Evolutionary conservation across 2,329 filamentous ascomycete genomes (phyloP).

Genomic region (Chaetomiaceae sp.): DNA sequence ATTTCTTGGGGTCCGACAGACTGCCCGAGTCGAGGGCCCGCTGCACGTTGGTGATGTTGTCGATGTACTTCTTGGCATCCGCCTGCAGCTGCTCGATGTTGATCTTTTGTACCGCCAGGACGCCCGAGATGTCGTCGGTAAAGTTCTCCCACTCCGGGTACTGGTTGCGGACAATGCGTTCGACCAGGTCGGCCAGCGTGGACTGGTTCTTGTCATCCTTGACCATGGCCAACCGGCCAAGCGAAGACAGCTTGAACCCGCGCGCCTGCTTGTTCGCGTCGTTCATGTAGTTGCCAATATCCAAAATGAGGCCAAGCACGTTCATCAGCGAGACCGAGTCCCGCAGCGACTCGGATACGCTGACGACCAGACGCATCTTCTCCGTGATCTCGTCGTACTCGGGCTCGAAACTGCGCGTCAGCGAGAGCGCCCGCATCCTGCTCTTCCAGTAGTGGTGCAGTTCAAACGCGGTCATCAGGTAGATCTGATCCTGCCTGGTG

Average conservation of each 20-base stretch:
- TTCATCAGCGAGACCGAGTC: slow-evolving; percentile 95
- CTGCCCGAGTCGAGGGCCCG: slow-evolving; percentile 88
- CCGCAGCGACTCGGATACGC: slow-evolving; percentile 80
- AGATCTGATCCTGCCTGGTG: slow-evolving; percentile 93
- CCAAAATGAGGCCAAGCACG: slow-evolving; percentile 88
- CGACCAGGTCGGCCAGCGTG: slow-evolving; percentile 90
- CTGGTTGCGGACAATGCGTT: slow-evolving; percentile 92
- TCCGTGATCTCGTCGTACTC: slow-evolving; percentile 90
- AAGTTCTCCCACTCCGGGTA: slow-evolving; percentile 95
- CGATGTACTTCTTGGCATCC: slow-evolving; percentile 88
- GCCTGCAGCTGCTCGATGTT: slow-evolving; percentile 87
- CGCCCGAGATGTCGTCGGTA: slow-evolving; percentile 73
- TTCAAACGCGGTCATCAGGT: slow-evolving; percentile 87
- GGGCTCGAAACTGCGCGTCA: slow-evolving; percentile 76
- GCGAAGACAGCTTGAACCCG: slow-evolving; percentile 95
- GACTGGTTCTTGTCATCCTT: slow-evolving; percentile 99
- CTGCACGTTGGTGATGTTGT: slow-evolving; percentile 92
- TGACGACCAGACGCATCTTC: slow-evolving; percentile 81
- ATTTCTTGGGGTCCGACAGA: slow-evolving; percentile 92
- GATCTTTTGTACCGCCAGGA: slow-evolving; percentile 77
- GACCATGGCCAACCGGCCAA: slow-evolving; percentile 90
- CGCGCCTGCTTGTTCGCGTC: slow-evolving; percentile 97
- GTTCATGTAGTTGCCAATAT: slow-evolving; percentile 99
- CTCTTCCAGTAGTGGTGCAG: slow-evolving; percentile 98
- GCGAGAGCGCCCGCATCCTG: slow-evolving; percentile 81